Conservation (phyloP, 169 alveolate species). For the Cryptosporidium sp. region DNA sequence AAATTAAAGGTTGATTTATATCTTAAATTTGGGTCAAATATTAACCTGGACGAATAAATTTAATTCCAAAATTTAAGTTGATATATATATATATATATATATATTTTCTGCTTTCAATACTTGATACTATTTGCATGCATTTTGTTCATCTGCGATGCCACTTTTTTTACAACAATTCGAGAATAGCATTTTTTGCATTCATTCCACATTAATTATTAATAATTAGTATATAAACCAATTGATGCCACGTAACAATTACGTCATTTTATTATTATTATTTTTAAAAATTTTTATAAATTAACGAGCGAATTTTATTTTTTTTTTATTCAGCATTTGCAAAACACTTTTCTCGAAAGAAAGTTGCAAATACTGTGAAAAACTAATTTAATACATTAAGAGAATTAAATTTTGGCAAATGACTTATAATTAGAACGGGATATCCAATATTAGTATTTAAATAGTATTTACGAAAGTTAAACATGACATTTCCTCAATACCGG, state of each 20-base stretch:
- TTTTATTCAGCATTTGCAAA: too few species aligned
- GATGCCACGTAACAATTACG: background rate
- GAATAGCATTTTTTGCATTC: background rate
- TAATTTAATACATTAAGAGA: background rate
- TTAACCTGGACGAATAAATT: conserved; percentile 50
- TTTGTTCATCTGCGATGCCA: background rate
- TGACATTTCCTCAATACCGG: background rate
- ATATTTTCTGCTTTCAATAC: background rate
- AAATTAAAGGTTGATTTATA: conserved; percentile 35
- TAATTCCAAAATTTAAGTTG: background rate
- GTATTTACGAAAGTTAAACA: background rate
- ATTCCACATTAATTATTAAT: background rate
- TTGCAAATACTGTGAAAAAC: background rate
- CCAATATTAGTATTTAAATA: too few species aligned
- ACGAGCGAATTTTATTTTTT: too few species aligned
- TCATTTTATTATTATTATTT: background rate
- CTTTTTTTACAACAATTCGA: background rate
- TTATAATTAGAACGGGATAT: too few species aligned
- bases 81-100: background rate
- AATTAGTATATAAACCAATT: background rate
- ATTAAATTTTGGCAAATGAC: background rate
- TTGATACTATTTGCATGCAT: background rate
- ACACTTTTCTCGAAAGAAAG: too few species aligned
- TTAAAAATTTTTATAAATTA: background rate
- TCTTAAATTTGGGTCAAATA: conserved; percentile 67